A percentile compares a stretch with the other conserved stretches of the same genome.
These are phyloP conservation scores for Paracamarosporium sp. DNA, from an alignment of 2,329 filamentous ascomycete species.

Conservation along the genomic window DNA sequence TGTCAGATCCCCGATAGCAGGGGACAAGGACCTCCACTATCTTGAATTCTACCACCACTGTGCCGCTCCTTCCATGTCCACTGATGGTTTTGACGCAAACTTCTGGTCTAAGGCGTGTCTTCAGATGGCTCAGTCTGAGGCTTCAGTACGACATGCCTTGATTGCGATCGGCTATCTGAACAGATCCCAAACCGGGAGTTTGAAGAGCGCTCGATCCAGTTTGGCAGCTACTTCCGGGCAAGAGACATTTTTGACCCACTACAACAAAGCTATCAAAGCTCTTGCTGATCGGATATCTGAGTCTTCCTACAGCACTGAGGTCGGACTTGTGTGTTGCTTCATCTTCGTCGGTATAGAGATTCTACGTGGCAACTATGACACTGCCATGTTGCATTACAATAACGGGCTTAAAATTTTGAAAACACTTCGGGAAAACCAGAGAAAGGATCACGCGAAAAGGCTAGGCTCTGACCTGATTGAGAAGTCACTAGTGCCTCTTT, in stretches of 20 bases:
- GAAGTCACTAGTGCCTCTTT: conserved; percentile 28
- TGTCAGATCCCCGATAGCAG: not conserved
- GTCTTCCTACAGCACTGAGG: conserved; percentile 38
- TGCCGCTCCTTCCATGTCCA: conserved; percentile 46
- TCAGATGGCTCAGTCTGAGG: conserved; percentile 51
- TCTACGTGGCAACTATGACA: conserved; percentile 49
- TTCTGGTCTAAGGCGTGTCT: conserved; percentile 53
- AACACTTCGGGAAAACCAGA: conserved; percentile 14
- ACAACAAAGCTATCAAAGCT: conserved; percentile 49
- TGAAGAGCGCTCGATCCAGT: conserved; percentile 24
- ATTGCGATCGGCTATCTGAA: conserved; percentile 51
- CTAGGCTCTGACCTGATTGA: conserved; percentile 16
- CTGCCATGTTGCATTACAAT: conserved; percentile 52
- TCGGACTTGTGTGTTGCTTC: conserved; percentile 52
- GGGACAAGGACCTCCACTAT: conserved; percentile 17
- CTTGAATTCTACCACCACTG: conserved; percentile 52
- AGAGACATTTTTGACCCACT: conserved; percentile 46
- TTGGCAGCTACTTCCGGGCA: conserved; percentile 13
- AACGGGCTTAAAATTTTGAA: conserved; percentile 50
- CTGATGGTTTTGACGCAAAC: conserved; percentile 29
- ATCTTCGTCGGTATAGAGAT: conserved; percentile 54
- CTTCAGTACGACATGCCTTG: conserved; percentile 52
- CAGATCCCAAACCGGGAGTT: conserved; percentile 25
- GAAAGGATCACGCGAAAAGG: not conserved
- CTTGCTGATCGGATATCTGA: conserved; percentile 42